Conservation (phyloP, 2,329 filamentous ascomycete species). For the Alternaria triticina region DNA sequence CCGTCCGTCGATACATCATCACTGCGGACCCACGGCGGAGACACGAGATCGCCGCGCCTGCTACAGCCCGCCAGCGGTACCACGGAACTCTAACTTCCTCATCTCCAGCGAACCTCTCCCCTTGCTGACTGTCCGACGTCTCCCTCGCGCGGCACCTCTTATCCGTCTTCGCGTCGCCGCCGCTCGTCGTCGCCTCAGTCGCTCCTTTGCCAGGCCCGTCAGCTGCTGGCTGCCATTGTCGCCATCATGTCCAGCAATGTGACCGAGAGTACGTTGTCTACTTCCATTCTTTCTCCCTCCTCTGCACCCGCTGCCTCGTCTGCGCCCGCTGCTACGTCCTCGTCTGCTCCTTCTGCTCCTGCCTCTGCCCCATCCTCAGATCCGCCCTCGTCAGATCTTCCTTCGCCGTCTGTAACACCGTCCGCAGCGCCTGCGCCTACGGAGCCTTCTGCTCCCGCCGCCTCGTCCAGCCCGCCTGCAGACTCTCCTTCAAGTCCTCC, state of each 20-base stretch:
- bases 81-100: constrained; percentile 26
- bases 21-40: constrained; percentile 22
- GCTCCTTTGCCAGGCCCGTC: constrained; percentile 17
- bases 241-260: constrained; percentile 37
- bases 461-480: constrained; percentile 19
- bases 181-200: background rate
- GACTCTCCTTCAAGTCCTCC: constrained; percentile 19
- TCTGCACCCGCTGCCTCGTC: constrained; percentile 13
- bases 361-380: constrained; percentile 13
- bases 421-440: constrained; percentile 29
- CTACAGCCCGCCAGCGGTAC: constrained; percentile 8
- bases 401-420: constrained; percentile 27
- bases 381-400: constrained; percentile 14
- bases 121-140: background rate
- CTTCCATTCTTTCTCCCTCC: constrained; percentile 22
- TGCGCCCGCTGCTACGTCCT: constrained; percentile 19
- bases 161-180: constrained; percentile 1
- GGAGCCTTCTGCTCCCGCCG: constrained; percentile 20
- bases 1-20: constrained; percentile 26
- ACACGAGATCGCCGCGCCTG: constrained; percentile 18
- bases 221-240: constrained; percentile 16
- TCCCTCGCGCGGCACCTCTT: constrained; percentile 3
- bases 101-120: constrained; percentile 14
- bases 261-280: constrained; percentile 45
- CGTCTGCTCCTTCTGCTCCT: constrained; percentile 12